phyloP scores from a whole-genome alignment of 1,139 yeast species.

The Debaryomyces fabryi region DNA sequence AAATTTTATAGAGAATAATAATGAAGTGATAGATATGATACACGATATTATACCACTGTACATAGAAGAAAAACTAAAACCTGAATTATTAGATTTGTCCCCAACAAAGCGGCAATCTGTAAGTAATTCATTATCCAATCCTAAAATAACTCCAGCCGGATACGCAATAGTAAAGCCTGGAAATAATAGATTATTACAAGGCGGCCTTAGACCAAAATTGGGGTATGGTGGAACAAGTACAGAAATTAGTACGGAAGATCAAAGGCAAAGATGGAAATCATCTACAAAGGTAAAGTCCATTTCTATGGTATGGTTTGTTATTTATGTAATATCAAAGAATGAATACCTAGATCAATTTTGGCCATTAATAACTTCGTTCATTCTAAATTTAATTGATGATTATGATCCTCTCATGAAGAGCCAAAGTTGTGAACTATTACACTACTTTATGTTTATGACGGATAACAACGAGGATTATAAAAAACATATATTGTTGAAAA shows the following conservation, averaged over 20 bases:
- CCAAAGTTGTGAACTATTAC: constrained; percentile 43
- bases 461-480: constrained; percentile 17
- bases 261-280: constrained; percentile 36
- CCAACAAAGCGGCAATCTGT: background rate
- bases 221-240: constrained; percentile 28
- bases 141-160: constrained; percentile 12
- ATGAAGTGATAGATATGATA: constrained; percentile 1
- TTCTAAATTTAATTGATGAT: constrained; percentile 54
- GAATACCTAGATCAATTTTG: constrained; percentile 32
- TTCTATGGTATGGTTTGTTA: constrained; percentile 33
- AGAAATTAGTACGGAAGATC: constrained; percentile 25
- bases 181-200: constrained; percentile 12
- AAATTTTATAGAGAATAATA: constrained; percentile 10
- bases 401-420: constrained; percentile 47
- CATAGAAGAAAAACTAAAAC: constrained; percentile 3
- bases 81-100: constrained; percentile 5
- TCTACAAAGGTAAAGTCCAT: constrained; percentile 25
- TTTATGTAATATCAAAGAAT: constrained; percentile 19
- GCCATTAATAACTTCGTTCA: constrained; percentile 52
- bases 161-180: constrained; percentile 6
- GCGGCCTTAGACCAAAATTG: constrained; percentile 31
- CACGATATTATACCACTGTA: constrained; percentile 10
- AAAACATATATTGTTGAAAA: constrained; percentile 21
- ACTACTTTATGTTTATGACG: constrained; percentile 22
- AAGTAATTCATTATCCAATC: constrained; percentile 8